A percentile compares a stretch with the other conserved stretches of the same genome.
Evolutionary conservation across 495 filamentous ascomycete species (phyloP).

Genomic region (Chaetomium tenue): DNA sequence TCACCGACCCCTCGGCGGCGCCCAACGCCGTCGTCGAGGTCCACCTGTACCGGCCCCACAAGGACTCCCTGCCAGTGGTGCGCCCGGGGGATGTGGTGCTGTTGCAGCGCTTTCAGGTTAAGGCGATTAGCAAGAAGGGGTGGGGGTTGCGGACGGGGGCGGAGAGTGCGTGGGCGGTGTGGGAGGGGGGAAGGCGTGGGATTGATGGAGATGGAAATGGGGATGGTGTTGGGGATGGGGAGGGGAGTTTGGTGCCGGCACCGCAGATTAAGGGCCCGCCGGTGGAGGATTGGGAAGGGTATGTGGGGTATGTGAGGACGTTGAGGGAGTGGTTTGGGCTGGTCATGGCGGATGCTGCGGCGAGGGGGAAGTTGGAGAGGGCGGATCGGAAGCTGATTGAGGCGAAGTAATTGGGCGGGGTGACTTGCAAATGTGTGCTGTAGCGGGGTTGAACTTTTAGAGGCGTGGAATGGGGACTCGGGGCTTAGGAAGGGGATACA

Average conservation of each 20-base stretch:
- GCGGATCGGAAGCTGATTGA: constrained; percentile 38
- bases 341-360: constrained; percentile 35
- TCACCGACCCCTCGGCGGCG: constrained; percentile 63
- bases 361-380: constrained; percentile 41
- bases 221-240: not conserved
- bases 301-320: constrained; percentile 35
- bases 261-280: constrained; percentile 49
- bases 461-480: not conserved
- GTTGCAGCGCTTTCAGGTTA: constrained; percentile 70
- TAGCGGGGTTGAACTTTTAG: no score
- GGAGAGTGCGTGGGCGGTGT: constrained; percentile 64
- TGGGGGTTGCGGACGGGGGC: constrained; percentile 47
- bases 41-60: constrained; percentile 72
- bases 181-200: constrained; percentile 29
- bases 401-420: not conserved
- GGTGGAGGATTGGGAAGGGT: constrained; percentile 43
- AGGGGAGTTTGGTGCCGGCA: constrained; percentile 4
- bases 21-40: constrained; percentile 54
- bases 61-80: constrained; percentile 65
- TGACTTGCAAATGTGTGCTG: no score
- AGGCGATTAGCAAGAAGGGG: constrained; percentile 49
- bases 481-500: no score
- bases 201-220: not conserved
- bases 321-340: constrained; percentile 44
- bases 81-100: constrained; percentile 72